Evolutionary conservation across 2,329 filamentous ascomycete genomes (phyloP), one percentile per base, ranked within the genome.

Genomic region (Fusarium clavum): DNA sequence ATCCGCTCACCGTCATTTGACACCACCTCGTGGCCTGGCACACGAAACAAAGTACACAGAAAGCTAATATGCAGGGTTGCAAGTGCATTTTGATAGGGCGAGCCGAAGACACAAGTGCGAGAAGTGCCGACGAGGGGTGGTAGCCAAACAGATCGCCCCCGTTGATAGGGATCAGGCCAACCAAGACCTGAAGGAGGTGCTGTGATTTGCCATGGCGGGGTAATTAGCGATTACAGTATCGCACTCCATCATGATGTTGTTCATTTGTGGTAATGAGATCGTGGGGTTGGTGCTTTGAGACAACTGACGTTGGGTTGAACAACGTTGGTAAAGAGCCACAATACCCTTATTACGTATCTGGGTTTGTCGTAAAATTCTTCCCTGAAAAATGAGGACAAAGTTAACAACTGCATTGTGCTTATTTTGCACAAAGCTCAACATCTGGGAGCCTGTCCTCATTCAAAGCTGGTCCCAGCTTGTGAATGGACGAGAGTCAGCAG

Each of bases 1-100:
- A 53, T 57, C 61, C 46, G 51, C 70, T 72, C 72, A 75, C 72
- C 72, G 72, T 74, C 68, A 74, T 74, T 74, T 74, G 60, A 64
- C 66, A 70, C 57, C 65, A 66, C 65, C 64, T 53, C 16, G 34
- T 56, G 54, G 38, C 54, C 43, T 52, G 27, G 43, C 67, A 48
- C 60, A 70, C 53, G 65, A 64, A 69, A 67, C 59, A 46, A 34
- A 45, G 20, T 60, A 32, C 40, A 63, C 52, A 46, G 24, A 53
- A 57, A 59, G 51, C 67, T 73, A 61, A 64, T 74, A 64, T 69
- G 69, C 69, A 74, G 70, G 70, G 63, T 55, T 66, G 38, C 13
- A 29, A 46, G 38, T 57, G 38, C 53, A 62, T 45, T 52, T 61
- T 71, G 54, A 66, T 61, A 69, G 61, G 67, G 46, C 65, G 51